A percentile compares a stretch with the other conserved stretches of the same genome.
phyloP scores from a whole-genome alignment of 768 basidiomycete genomes.

The Suillus paluster region DNA sequence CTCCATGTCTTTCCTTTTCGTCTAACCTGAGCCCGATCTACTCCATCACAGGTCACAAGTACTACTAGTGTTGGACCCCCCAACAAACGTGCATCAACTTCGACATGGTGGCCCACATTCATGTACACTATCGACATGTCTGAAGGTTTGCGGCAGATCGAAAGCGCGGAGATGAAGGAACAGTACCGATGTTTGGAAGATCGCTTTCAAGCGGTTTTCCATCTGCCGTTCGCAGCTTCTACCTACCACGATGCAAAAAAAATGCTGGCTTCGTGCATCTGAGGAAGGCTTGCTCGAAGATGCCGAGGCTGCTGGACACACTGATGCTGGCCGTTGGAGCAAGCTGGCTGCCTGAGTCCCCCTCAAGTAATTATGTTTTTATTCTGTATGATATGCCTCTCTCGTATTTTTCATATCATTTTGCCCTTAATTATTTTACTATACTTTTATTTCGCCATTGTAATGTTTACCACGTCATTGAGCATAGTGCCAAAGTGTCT shows the following conservation, averaged over 20 bases:
- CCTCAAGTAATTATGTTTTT: not conserved
- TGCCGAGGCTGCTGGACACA: not conserved
- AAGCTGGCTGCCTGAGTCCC: not conserved
- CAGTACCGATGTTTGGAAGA: not conserved
- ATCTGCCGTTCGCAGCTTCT: not conserved
- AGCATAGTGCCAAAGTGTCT: too few species aligned
- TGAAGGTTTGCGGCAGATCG: not conserved
- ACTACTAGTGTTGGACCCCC: too few species aligned
- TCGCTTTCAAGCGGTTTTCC: not conserved
- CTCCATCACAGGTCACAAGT: not conserved
- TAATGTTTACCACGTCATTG: too few species aligned
- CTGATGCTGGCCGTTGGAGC: not conserved
- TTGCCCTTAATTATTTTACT: too few species aligned
- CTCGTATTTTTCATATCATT: too few species aligned
- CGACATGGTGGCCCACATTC: not conserved
- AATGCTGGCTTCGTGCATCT: not conserved
- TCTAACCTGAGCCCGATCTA: not conserved
- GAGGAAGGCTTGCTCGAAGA: not conserved
- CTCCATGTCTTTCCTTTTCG: not conserved
- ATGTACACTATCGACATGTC: not conserved
- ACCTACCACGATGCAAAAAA: not conserved
- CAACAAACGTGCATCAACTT: not conserved
- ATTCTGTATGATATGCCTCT: too few species aligned
- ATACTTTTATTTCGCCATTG: too few species aligned
- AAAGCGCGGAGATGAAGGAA: not conserved